Conservation (phyloP, 129 eudicot species). For the Oenanthe sinensis region DNA sequence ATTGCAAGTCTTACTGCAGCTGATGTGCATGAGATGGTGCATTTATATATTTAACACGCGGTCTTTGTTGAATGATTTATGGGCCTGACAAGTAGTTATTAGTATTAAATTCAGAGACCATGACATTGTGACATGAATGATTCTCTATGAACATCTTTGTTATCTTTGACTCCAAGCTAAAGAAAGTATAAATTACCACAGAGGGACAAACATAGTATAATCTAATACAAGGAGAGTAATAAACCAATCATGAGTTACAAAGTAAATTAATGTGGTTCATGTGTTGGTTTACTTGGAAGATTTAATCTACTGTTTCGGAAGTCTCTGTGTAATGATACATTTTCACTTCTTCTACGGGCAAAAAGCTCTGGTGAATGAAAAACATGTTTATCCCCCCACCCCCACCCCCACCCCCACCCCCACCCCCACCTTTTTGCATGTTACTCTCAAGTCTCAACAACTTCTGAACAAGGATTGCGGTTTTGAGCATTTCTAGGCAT, state of each 20-base stretch:
- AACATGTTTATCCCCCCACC: not conserved
- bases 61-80: constrained; percentile 19
- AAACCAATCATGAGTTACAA: constrained; percentile 23
- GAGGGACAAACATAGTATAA: constrained; percentile 26
- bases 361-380: not conserved
- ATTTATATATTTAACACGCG: not conserved
- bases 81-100: constrained; percentile 26
- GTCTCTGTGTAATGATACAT: not conserved
- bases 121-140: constrained; percentile 36
- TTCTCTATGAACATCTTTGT: constrained; percentile 12
- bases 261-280: constrained; percentile 13
- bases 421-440: constrained; percentile 18
- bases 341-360: constrained; percentile 1
- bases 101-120: constrained; percentile 25
- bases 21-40: not conserved
- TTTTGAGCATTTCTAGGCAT: constrained; percentile 28
- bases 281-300: constrained; percentile 15
- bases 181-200: constrained; percentile 30
- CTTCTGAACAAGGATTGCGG: constrained; percentile 24
- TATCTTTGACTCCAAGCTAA: constrained; percentile 51
- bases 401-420: too few relatives aligned
- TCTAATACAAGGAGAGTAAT: constrained; percentile 32
- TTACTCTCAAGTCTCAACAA: constrained; percentile 10
- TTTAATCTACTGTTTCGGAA: not conserved
- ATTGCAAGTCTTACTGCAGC: not conserved